phyloP scores from a whole-genome alignment of 768 basidiomycete species.

The Auricularia sp. region DNA sequence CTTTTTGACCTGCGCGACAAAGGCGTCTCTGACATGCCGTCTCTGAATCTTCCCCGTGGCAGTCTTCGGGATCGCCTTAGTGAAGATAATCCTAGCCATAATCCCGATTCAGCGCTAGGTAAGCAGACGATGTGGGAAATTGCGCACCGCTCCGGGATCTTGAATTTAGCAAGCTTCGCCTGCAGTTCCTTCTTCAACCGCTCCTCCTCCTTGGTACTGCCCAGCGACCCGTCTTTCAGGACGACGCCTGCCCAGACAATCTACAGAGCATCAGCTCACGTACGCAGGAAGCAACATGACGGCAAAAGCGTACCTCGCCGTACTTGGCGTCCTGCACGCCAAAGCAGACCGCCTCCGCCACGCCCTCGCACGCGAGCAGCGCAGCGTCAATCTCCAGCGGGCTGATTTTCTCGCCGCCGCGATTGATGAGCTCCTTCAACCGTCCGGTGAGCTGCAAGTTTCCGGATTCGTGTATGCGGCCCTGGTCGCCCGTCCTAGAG shows the following conservation, averaged over 20 bases:
- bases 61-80: slow-evolving; percentile 16
- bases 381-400: slow-evolving; percentile 55
- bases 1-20: slow-evolving; percentile 8
- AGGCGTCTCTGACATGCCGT: slow-evolving; percentile 15
- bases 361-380: slow-evolving; percentile 18
- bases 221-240: slow-evolving; percentile 6
- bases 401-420: slow-evolving; percentile 51
- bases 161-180: slow-evolving; percentile 13
- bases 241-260: slow-evolving; percentile 17
- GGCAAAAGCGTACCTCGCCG: slow-evolving; percentile 9
- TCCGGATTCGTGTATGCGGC: slow-evolving; percentile 25
- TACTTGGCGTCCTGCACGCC: slow-evolving; percentile 17
- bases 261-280: background rate
- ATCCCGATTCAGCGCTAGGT: background rate
- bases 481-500: slow-evolving; percentile 20
- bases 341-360: slow-evolving; percentile 12
- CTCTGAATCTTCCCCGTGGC: slow-evolving; percentile 19
- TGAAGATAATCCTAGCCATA: slow-evolving; percentile 12
- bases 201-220: slow-evolving; percentile 4
- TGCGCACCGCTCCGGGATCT: slow-evolving; percentile 6
- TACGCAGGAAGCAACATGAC: background rate
- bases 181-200: slow-evolving; percentile 11
- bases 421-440: slow-evolving; percentile 50
- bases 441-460: slow-evolving; percentile 44
- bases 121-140: background rate